phyloP scores from a whole-genome alignment of 1,139 yeast genomes.

The Protomyces inundatus region DNA sequence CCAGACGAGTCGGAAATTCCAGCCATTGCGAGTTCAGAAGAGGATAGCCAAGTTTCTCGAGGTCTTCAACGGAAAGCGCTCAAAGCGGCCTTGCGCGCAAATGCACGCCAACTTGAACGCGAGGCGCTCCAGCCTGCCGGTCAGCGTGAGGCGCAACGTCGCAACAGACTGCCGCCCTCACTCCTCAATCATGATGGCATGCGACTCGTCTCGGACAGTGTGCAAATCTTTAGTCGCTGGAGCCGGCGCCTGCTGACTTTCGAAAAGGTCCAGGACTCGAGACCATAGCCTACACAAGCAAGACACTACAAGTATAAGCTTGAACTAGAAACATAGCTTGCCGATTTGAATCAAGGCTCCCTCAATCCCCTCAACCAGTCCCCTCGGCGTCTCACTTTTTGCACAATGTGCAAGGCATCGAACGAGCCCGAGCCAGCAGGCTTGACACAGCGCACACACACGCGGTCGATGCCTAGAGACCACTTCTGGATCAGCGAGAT shows the following conservation, averaged over 20 bases:
- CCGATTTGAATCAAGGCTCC: not conserved
- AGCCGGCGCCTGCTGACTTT: slow-evolving; percentile 15
- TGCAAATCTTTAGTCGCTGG: slow-evolving; percentile 80
- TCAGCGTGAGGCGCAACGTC: slow-evolving; percentile 43
- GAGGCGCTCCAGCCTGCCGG: not conserved
- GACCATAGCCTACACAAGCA: too few species aligned
- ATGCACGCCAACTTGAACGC: not conserved
- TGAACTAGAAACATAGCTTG: not conserved
- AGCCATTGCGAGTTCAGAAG: slow-evolving; percentile 41
- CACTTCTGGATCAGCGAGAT: not conserved
- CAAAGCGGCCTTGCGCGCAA: not conserved
- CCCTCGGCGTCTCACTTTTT: not conserved
- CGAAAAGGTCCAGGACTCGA: not conserved
- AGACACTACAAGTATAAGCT: not conserved
- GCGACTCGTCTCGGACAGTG: slow-evolving; percentile 66
- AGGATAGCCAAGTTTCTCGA: not conserved
- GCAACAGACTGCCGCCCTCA: slow-evolving; percentile 1
- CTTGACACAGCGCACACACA: not conserved
- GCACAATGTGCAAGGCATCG: not conserved
- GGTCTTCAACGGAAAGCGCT: not conserved
- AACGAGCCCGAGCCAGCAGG: not conserved
- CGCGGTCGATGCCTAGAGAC: not conserved
- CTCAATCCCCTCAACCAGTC: not conserved
- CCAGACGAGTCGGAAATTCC: slow-evolving; percentile 72
- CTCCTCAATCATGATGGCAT: slow-evolving; percentile 56